Conservation (phyloP, 2,329 filamentous ascomycete species). For the Ophiostoma triangulosporum region DNA sequence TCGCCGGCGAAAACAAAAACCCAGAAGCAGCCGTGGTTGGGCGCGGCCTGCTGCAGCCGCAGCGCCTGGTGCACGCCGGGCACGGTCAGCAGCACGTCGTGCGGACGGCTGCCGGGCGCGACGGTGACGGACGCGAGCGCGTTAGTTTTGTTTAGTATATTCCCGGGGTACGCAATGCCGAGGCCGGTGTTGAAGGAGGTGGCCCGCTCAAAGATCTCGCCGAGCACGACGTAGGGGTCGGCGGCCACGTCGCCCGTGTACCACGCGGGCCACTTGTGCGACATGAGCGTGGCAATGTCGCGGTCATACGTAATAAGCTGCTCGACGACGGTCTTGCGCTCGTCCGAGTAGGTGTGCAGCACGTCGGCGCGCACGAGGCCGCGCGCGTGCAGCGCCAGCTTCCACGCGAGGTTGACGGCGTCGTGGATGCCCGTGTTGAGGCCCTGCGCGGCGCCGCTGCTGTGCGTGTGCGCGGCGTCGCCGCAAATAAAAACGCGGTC, state of each 20-base stretch:
- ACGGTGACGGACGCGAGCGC: conserved; percentile 11
- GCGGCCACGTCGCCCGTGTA: conserved; percentile 26
- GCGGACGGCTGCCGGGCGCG: conserved; percentile 28
- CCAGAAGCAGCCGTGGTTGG: conserved; percentile 28
- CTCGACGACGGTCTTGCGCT: conserved; percentile 24
- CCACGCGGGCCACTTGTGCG: conserved; percentile 25
- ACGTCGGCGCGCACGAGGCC: conserved; percentile 3
- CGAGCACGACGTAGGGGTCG: conserved; percentile 33
- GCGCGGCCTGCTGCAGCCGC: conserved; percentile 29
- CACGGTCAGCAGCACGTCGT: conserved; percentile 30
- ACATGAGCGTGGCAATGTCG: conserved; percentile 21
- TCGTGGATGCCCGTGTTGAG: conserved; percentile 46
- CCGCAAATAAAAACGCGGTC: conserved; percentile 34
- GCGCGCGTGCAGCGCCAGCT: conserved; percentile 23
- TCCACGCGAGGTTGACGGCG: conserved; percentile 35
- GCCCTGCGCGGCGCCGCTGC: conserved; percentile 48
- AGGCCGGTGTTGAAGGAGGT: conserved; percentile 48
- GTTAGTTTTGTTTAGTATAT: conserved; percentile 10
- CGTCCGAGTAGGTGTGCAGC: conserved; percentile 27
- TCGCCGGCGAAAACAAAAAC: conserved; percentile 28
- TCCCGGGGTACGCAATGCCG: conserved; percentile 37
- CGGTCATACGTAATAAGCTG: conserved; percentile 28
- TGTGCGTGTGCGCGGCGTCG: conserved; percentile 41
- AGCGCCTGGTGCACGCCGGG: conserved; percentile 31
- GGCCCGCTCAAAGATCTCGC: conserved; percentile 42